Conservation (phyloP, 192 early-diverging fungal species). For the Rhizoclosmatium sp. region DNA sequence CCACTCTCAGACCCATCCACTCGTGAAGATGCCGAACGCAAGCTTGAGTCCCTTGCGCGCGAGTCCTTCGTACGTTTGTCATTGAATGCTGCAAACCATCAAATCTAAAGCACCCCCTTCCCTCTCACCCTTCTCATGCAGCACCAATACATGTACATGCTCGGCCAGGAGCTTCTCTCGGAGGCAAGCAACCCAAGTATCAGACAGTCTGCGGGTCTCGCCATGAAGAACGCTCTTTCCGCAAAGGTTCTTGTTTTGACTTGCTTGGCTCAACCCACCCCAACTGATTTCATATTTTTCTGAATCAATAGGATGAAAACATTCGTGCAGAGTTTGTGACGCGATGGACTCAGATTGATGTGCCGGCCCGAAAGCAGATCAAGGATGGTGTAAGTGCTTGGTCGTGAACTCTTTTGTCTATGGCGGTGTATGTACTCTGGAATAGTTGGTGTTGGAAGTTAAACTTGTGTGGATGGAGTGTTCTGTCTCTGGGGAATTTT, state of each 20-base stretch:
- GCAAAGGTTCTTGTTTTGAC: slow-evolving; percentile 73
- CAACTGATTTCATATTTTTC: slow-evolving; percentile 4
- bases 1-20: slow-evolving; percentile 65
- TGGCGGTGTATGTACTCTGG: too few species aligned
- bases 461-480: not conserved
- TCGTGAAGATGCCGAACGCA: slow-evolving; percentile 82
- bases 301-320: slow-evolving; percentile 49
- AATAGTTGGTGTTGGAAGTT: too few species aligned
- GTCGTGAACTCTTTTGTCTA: too few species aligned
- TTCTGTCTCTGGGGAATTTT: not conserved
- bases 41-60: slow-evolving; percentile 75
- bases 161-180: slow-evolving; percentile 84
- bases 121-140: slow-evolving; percentile 28
- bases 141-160: slow-evolving; percentile 56
- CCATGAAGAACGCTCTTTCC: slow-evolving; percentile 90
- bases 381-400: slow-evolving; percentile 66
- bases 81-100: not conserved
- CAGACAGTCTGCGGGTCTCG: slow-evolving; percentile 85
- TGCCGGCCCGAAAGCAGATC: slow-evolving; percentile 65
- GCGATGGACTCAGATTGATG: slow-evolving; percentile 73
- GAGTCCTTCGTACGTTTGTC: slow-evolving; percentile 81
- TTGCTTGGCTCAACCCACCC: slow-evolving; percentile 11
- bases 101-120: not conserved
- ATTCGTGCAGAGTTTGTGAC: slow-evolving; percentile 34
- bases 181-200: slow-evolving; percentile 70